phyloP scores from a whole-genome alignment of 192 early-diverging fungal species.

The Entomortierella parvispora region DNA sequence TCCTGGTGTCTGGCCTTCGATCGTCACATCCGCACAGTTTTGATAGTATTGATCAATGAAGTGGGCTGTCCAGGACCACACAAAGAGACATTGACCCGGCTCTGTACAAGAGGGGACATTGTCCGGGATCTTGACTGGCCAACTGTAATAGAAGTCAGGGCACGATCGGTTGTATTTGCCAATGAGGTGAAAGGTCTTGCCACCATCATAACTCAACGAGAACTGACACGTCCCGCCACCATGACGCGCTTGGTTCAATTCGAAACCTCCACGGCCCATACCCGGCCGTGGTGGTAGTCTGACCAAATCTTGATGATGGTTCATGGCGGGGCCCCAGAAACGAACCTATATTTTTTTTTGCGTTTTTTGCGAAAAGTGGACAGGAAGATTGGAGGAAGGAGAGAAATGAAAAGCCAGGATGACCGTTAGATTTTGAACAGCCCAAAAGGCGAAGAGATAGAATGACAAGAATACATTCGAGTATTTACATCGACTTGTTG shows the following conservation, averaged over 20 bases:
- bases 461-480: neutral
- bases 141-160: conserved; percentile 50
- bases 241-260: conserved; percentile 63
- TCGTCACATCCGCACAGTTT: conserved; percentile 76
- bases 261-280: neutral
- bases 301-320: neutral
- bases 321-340: conserved; percentile 40
- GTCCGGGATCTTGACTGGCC: conserved; percentile 53
- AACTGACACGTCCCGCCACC: conserved; percentile 76
- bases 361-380: too few relatives aligned
- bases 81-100: conserved; percentile 46
- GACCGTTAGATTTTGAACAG: neutral
- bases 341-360: conserved; percentile 17
- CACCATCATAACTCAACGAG: conserved; percentile 69
- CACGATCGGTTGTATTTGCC: conserved; percentile 47
- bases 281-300: neutral
- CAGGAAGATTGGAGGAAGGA: neutral
- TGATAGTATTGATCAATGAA: conserved; percentile 81
- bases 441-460: neutral
- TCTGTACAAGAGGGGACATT: conserved; percentile 36
- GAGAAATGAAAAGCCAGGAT: neutral
- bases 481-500: conserved; percentile 30
- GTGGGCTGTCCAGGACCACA: conserved; percentile 69
- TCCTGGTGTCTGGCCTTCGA: conserved; percentile 43
- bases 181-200: conserved; percentile 60